phyloP scores from a whole-genome alignment of 306 rosid species.

The Sindora glabra region DNA sequence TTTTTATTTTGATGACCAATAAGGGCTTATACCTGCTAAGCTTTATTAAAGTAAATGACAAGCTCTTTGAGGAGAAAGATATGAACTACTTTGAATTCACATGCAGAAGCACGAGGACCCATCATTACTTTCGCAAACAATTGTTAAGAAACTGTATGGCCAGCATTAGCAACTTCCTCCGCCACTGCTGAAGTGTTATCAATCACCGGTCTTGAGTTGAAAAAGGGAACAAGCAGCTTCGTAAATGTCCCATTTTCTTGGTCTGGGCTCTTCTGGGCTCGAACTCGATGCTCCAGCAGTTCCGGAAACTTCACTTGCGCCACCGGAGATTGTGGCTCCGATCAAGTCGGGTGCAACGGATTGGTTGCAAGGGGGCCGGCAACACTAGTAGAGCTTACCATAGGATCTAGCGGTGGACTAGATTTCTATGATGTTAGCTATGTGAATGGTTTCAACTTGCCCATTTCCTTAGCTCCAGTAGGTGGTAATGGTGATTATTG shows the following conservation, averaged over 20 bases:
- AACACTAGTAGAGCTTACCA: constrained; percentile 24
- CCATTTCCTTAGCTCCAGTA: constrained; percentile 13
- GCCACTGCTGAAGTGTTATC: constrained; percentile 18
- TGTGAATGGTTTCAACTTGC: constrained; percentile 44
- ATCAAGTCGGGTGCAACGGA: constrained; percentile 33
- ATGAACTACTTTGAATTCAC: no score
- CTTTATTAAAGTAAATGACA: no score
- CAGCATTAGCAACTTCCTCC: no score
- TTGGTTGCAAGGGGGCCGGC: constrained; percentile 39
- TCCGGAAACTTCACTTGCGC: constrained; percentile 24
- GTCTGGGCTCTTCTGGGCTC: no score
- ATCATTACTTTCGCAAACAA: constrained; percentile 22
- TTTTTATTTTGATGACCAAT: no score
- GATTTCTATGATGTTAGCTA: constrained; percentile 42
- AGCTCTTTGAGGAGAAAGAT: no score
- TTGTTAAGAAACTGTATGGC: constrained; percentile 33
- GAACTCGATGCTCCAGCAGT: no score
- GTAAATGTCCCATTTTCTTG: no score
- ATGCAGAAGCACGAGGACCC: constrained; percentile 24
- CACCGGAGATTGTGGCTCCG: constrained; percentile 37
- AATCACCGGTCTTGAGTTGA: constrained; percentile 30
- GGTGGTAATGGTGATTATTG: constrained; percentile 21
- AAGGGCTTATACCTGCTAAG: no score
- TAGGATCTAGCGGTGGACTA: constrained; percentile 13
- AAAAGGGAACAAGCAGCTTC: no score